These are phyloP conservation scores for Pythium dissimile DNA, from an alignment of 352 stramenopile genomes.

Conservation along the genomic window DNA sequence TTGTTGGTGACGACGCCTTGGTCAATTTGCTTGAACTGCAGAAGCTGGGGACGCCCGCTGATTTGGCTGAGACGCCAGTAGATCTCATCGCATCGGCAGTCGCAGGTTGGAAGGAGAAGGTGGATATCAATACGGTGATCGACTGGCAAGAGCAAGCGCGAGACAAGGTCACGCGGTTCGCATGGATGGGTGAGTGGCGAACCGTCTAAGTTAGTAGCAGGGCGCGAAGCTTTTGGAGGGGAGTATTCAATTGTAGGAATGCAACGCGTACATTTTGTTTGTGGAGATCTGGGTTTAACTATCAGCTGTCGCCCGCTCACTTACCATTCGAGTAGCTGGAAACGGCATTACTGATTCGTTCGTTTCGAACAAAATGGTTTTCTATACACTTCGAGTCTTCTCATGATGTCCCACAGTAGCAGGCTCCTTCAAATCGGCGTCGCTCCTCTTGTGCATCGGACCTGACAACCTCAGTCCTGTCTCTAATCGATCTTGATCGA, in stretches of 20 bases:
- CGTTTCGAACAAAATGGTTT: constrained; percentile 10
- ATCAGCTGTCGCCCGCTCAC: constrained; percentile 5
- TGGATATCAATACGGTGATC: constrained; percentile 34
- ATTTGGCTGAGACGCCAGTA: constrained; percentile 62
- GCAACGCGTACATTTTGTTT: constrained; percentile 17
- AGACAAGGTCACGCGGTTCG: constrained; percentile 31
- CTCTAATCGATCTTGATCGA: constrained; percentile 93
- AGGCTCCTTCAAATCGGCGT: constrained; percentile 4
- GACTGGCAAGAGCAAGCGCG: constrained; percentile 50
- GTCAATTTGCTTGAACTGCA: constrained; percentile 59
- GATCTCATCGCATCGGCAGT: constrained; percentile 63
- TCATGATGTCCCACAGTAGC: not conserved
- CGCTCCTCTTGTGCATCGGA: not conserved
- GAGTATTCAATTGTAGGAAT: not conserved
- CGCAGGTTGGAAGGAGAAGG: not conserved
- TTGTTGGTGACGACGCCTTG: constrained; percentile 47
- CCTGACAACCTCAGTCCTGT: not conserved
- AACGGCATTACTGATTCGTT: not conserved
- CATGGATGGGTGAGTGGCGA: constrained; percentile 80
- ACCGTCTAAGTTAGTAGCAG: constrained; percentile 41
- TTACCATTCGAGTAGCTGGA: constrained; percentile 16
- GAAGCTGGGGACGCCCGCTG: constrained; percentile 78
- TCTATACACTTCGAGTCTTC: constrained; percentile 20
- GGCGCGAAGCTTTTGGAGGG: not conserved
- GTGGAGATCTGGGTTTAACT: constrained; percentile 1